phyloP scores from a whole-genome alignment of 164 flowering plant genomes.

The Sedum album region DNA sequence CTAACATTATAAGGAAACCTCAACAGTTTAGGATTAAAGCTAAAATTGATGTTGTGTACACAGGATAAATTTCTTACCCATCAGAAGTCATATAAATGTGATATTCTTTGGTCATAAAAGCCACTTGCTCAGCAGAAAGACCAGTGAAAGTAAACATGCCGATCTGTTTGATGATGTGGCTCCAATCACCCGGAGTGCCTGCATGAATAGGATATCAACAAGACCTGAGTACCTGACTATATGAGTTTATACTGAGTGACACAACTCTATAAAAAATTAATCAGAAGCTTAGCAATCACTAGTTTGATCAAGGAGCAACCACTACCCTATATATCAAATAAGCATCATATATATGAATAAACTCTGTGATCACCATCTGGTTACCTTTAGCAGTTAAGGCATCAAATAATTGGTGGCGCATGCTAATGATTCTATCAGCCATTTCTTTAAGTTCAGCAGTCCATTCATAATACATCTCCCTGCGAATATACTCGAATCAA shows the following conservation, averaged over 20 bases:
- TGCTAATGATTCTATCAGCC: conserved; percentile 96
- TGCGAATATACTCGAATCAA: conserved; percentile 14
- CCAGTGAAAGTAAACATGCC: conserved; percentile 99
- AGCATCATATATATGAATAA: background rate
- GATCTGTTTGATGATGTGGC: conserved; percentile 94
- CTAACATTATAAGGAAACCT: too few species aligned
- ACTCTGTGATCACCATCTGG: background rate
- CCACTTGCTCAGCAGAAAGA: conserved; percentile 71
- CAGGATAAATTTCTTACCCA: conserved; percentile 43
- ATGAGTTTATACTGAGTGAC: background rate
- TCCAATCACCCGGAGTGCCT: conserved; percentile 99
- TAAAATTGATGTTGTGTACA: background rate
- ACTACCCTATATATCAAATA: too few species aligned
- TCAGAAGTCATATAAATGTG: conserved; percentile 98
- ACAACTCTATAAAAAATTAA: too few species aligned
- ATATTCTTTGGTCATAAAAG: conserved; percentile 88
- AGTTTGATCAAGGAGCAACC: background rate
- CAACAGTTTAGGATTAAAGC: background rate
- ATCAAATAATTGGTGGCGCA: conserved; percentile 78
- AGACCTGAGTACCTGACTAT: background rate
- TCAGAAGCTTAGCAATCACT: background rate
- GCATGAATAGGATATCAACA: conserved; percentile 11
- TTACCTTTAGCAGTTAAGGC: conserved; percentile 71
- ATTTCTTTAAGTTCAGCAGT: conserved; percentile 90
- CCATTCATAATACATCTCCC: conserved; percentile 84